Evolutionary conservation across 441 rosid genomes (phyloP).

Genomic region (Erodium moschatum): DNA sequence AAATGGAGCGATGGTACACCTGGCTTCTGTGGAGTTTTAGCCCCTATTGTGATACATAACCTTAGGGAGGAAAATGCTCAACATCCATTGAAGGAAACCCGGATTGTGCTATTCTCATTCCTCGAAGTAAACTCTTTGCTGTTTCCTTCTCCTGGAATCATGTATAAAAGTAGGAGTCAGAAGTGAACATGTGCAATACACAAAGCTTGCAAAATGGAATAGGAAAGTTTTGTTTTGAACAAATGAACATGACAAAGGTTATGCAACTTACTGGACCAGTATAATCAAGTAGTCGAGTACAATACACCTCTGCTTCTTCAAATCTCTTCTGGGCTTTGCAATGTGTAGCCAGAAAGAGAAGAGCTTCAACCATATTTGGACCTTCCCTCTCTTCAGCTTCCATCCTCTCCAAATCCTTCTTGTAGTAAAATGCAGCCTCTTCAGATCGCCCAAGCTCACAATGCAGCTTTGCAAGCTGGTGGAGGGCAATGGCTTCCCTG

Average conservation of each 20-base stretch:
- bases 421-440: constrained; percentile 79
- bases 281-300: constrained; percentile 79
- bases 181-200: too few relatives aligned
- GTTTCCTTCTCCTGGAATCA: constrained; percentile 74
- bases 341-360: constrained; percentile 62
- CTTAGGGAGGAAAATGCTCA: constrained; percentile 64
- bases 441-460: constrained; percentile 55
- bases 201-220: too few relatives aligned
- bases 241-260: background rate
- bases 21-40: too few relatives aligned
- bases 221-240: too few relatives aligned
- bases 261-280: constrained; percentile 65
- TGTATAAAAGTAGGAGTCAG: too few relatives aligned
- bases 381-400: constrained; percentile 91
- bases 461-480: constrained; percentile 71
- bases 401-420: constrained; percentile 81
- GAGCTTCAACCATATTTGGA: constrained; percentile 80
- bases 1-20: background rate
- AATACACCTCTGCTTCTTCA: constrained; percentile 86
- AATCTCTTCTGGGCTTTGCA: constrained; percentile 53
- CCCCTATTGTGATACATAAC: too few relatives aligned
- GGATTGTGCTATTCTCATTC: constrained; percentile 49
- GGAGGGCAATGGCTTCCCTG: constrained; percentile 77
- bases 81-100: constrained; percentile 61
- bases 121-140: constrained; percentile 70